These are phyloP conservation scores for Lomentospora prolificans DNA, from an alignment of 2,329 filamentous ascomycete genomes.

Conservation along the genomic window DNA sequence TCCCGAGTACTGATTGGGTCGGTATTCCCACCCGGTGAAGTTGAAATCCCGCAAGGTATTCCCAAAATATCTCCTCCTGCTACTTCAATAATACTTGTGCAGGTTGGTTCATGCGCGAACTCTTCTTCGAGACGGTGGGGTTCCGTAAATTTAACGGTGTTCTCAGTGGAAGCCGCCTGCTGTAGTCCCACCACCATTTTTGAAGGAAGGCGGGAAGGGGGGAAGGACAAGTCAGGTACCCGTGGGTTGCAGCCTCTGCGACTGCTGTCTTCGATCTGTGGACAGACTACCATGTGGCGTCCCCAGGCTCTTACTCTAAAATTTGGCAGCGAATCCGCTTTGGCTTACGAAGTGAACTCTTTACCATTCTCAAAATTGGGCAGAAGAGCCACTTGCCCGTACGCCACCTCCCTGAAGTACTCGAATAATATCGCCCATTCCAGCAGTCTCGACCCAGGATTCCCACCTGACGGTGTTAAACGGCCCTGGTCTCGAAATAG, in stretches of 20 bases:
- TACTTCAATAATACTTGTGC: not conserved
- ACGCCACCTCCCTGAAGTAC: not conserved
- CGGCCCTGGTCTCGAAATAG: no score
- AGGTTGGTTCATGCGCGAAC: no score
- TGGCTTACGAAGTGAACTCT: not conserved
- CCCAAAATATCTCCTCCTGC: not conserved
- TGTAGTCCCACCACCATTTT: no score
- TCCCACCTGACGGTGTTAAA: no score
- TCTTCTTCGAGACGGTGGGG: no score
- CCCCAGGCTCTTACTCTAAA: not conserved
- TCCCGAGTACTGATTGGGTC: not conserved
- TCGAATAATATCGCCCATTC: not conserved
- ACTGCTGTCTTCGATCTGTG: not conserved
- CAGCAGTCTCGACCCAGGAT: not conserved
- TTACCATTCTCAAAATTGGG: not conserved
- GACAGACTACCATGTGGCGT: not conserved
- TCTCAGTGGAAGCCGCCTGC: no score
- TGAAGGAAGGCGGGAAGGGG: not conserved
- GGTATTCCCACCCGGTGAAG: not conserved
- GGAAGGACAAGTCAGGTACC: not conserved
- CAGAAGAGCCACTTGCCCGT: not conserved
- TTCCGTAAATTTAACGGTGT: not conserved
- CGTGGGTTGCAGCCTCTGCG: not conserved
- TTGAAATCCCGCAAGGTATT: not conserved
- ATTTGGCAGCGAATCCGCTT: not conserved